Percentiles rank a stretch among this genome's conserved stretches.
Evolutionary conservation across 148 eudicot species (phyloP).

Genomic region (Dianthus caryophyllus): DNA sequence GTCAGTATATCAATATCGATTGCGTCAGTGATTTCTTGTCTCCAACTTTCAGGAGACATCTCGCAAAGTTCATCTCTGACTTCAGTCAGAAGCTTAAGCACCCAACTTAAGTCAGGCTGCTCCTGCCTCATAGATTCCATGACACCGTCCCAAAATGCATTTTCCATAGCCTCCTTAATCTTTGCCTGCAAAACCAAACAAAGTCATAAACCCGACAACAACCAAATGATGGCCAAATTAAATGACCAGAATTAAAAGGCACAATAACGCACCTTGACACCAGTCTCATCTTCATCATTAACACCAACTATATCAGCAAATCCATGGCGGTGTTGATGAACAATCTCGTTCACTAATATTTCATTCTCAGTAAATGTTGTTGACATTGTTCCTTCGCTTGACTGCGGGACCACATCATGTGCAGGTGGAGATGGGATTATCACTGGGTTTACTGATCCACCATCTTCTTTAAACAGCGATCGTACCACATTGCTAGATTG

Average conservation of each 20-base stretch:
- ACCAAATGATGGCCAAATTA: neutral
- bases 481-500: slow-evolving; percentile 53
- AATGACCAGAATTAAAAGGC: neutral
- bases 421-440: slow-evolving; percentile 30
- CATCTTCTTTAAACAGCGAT: slow-evolving; percentile 55
- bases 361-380: slow-evolving; percentile 52
- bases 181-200: slow-evolving; percentile 39
- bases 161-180: slow-evolving; percentile 74
- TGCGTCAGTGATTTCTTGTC: slow-evolving; percentile 57
- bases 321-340: slow-evolving; percentile 58
- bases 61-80: slow-evolving; percentile 84
- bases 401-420: slow-evolving; percentile 12
- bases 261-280: slow-evolving; percentile 44
- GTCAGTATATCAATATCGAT: slow-evolving; percentile 72
- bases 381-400: slow-evolving; percentile 10
- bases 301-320: slow-evolving; percentile 41
- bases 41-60: slow-evolving; percentile 85
- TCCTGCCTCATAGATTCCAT: slow-evolving; percentile 65
- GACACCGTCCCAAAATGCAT: slow-evolving; percentile 91
- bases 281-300: slow-evolving; percentile 35
- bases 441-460: slow-evolving; percentile 28
- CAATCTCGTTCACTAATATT: slow-evolving; percentile 67
- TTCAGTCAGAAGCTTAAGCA: slow-evolving; percentile 77
- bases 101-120: slow-evolving; percentile 63
- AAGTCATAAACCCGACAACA: slow-evolving; percentile 13